Evolutionary conservation across 169 alveolate species (phyloP), one percentile per base, ranked within the genome.

Genomic region (Perkinsus chesapeaki): DNA sequence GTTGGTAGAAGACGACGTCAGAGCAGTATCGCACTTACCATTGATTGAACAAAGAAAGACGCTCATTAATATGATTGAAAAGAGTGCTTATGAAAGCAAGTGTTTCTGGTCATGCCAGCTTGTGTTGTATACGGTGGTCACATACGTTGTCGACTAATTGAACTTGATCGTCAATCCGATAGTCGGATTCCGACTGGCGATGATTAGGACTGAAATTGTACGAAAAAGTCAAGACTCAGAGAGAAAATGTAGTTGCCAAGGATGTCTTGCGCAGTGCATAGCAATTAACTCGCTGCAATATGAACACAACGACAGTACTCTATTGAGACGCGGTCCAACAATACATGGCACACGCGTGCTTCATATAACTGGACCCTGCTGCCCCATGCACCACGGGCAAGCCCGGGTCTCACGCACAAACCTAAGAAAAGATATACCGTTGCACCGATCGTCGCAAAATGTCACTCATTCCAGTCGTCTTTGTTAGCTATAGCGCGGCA

Each of bases 401-500:
- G 82, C 31, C 3, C 82, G 82, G 1, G 31, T 34, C 27, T 60
- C 27, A 3, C 31, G 82, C 7, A 60, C 27, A 34, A 60, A 60
- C 82, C 82, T 60, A 34, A 10, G 9, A 10, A 19, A 19, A 19
- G 9, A 47, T 10, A 27, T 1, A 60, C 27, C 82, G 82, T 60
- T 34, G 31, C 36, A 16, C 96, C 93, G 96, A 96, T 93, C n/a
- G 95, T 95, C 39, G 93, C 95, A 73, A 95, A 92, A 12, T 96
- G 96, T 93, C 97, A 97, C 39, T 94, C 96, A 39, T 96, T 95
- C 99, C 99, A 97, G 73, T 96, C 96, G 73, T 96, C 98, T 95
- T 96, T 96, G 92, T 97, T 93, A 37, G 97, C 98, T 48, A 96
- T 96, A 93, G 96, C 96, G 60, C 96, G 96, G 93, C 99, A 97